A percentile compares a stretch with the other conserved stretches of the same genome.
Conservation (phyloP, 257 asterid species). For the Ophiorrhiza pumila region DNA sequence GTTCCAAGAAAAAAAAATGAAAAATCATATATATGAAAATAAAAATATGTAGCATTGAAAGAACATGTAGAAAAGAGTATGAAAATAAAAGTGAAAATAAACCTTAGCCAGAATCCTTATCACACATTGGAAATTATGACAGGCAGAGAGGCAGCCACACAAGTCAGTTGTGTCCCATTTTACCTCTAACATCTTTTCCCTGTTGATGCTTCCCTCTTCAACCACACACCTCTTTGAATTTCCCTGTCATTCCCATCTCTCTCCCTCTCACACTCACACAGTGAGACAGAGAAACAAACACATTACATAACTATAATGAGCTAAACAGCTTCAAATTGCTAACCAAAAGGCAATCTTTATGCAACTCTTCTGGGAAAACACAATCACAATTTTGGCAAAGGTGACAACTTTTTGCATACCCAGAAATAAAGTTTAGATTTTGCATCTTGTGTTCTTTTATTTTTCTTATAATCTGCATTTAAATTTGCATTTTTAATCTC, state of each 20-base stretch:
- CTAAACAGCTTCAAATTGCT: background rate
- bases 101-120: slow-evolving; percentile 49
- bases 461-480: slow-evolving; percentile 3
- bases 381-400: slow-evolving; percentile 18
- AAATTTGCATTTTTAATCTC: background rate
- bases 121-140: slow-evolving; percentile 44
- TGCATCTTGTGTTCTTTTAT: background rate
- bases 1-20: background rate
- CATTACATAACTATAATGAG: background rate
- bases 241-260: slow-evolving; percentile 19
- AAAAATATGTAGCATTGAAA: no score
- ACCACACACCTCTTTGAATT: slow-evolving; percentile 18
- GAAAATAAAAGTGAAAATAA: slow-evolving; percentile 3
- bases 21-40: background rate
- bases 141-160: slow-evolving; percentile 69
- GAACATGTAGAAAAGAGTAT: no score
- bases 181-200: slow-evolving; percentile 23
- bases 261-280: background rate
- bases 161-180: slow-evolving; percentile 36
- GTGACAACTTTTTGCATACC: slow-evolving; percentile 23
- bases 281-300: background rate
- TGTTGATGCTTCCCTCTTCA: slow-evolving; percentile 13
- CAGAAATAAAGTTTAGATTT: background rate
- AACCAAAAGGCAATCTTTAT: slow-evolving; percentile 2
- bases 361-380: background rate